Evolutionary conservation across 2,329 filamentous ascomycete genomes (phyloP), one percentile per base, ranked within the genome.

Genomic region (Cyphellophora attinorum): DNA sequence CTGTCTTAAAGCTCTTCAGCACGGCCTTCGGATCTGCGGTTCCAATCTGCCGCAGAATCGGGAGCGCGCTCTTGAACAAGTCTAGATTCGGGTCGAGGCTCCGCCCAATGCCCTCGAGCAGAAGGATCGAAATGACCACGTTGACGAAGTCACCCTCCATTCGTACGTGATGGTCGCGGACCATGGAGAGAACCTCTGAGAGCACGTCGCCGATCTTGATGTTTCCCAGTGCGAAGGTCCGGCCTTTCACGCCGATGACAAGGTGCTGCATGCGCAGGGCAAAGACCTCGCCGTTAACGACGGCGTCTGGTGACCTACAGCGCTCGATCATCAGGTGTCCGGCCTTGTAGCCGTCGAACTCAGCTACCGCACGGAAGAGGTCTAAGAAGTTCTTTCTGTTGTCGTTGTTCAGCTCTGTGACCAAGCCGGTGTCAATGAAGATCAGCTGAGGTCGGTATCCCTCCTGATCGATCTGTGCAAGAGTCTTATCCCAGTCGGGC

Each of bases 71-170:
- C 52, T 78, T 77, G 45, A 98, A 80, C 10, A 98, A 67, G 60
- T 98, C 91, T 30, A 95, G 66, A 34, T 89, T 70, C 0, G 91
- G 89, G 55, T 96, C 81, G 11, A 98, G 62, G 39, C 71, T 85
- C 41, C 91, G 74, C 0, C 91, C 91, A 51, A 96, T 98, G 5
- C 91, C 91, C 56, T 98, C 91, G 2, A 98, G 69, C 2, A 98
- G 69, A 19, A 98, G 64, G 34, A 96, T 95, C 40, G 85, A 93
- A 39, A 98, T 81, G 18, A 98, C 89, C 4, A 98, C 91, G 53
- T 98, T 98, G 54, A 98, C 86, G 54, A 96, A 98, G 56, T 98
- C 91, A 6, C 91, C 91, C 59, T 98, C 91, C 33, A 98, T 72
- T 6, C 91, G 74, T 3, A 98, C 91, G 54, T 98, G 91, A 56